Percentiles rank a stretch among this genome's conserved stretches.
Conservation (phyloP, 805 yeast genomes). For the Ogataea angusta region DNA sequence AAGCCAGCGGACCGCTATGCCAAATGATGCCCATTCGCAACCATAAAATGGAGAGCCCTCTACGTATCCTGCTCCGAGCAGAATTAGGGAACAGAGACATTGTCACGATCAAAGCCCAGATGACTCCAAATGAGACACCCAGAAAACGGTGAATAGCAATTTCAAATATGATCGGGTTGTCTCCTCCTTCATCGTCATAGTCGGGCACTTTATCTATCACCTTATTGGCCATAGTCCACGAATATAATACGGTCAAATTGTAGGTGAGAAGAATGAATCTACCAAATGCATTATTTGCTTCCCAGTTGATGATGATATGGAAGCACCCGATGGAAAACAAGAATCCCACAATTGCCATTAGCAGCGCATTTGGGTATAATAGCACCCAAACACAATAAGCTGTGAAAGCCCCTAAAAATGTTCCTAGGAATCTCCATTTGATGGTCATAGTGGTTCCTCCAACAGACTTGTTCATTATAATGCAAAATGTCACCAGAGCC, state of each 20-base stretch:
- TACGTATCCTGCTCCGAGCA: conserved; percentile 66
- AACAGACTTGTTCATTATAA: conserved; percentile 78
- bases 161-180: conserved; percentile 61
- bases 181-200: conserved; percentile 67
- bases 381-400: conserved; percentile 62
- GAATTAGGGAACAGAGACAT: conserved; percentile 67
- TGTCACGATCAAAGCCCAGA: conserved; percentile 75
- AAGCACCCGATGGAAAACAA: conserved; percentile 45
- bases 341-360: conserved; percentile 49
- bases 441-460: conserved; percentile 84
- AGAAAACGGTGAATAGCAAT: conserved; percentile 77
- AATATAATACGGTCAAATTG: conserved; percentile 74
- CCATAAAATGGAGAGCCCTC: conserved; percentile 70
- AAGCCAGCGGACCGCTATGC: conserved; percentile 69
- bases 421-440: conserved; percentile 71
- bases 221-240: conserved; percentile 61
- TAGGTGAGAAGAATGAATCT: conserved; percentile 70
- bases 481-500: conserved; percentile 77
- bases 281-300: conserved; percentile 58
- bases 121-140: conserved; percentile 67
- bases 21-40: conserved; percentile 75
- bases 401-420: conserved; percentile 62
- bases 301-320: conserved; percentile 68
- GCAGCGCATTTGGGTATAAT: conserved; percentile 52
- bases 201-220: conserved; percentile 44